Conservation (phyloP, 257 asterid species). For the Rhazya stricta region DNA sequence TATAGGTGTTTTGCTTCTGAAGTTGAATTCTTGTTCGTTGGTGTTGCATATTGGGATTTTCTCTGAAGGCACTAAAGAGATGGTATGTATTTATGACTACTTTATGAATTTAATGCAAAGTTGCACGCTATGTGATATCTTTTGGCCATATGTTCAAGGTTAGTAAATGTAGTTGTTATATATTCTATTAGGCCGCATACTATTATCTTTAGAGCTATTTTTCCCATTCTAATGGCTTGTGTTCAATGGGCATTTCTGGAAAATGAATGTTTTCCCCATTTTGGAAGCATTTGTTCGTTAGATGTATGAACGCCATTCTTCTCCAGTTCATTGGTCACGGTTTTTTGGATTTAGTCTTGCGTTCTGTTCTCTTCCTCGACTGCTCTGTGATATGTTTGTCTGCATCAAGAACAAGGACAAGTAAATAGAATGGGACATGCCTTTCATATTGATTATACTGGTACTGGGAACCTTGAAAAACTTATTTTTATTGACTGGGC, state of each 20-base stretch:
- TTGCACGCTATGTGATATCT: background rate
- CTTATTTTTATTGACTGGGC: background rate
- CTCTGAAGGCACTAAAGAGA: background rate
- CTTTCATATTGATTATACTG: background rate
- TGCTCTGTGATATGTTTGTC: background rate
- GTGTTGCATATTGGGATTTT: background rate
- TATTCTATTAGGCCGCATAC: background rate
- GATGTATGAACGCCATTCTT: background rate
- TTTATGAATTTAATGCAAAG: background rate
- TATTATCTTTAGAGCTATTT: background rate
- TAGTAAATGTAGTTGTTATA: too few species aligned
- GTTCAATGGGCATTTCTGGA: background rate
- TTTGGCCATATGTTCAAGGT: too few species aligned
- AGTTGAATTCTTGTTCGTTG: background rate
- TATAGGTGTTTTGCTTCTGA: slow-evolving; percentile 3
- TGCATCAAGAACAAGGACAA: background rate
- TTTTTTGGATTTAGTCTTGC: too few species aligned
- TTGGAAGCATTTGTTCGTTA: background rate
- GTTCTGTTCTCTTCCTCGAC: background rate
- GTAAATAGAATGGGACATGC: too few species aligned
- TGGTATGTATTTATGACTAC: slow-evolving; percentile 13
- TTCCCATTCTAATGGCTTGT: background rate
- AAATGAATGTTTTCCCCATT: background rate
- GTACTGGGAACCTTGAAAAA: background rate
- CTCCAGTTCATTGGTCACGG: background rate